Conservation (phyloP, 2,329 filamentous ascomycete genomes). For the Colletotrichum chrysophilum region DNA sequence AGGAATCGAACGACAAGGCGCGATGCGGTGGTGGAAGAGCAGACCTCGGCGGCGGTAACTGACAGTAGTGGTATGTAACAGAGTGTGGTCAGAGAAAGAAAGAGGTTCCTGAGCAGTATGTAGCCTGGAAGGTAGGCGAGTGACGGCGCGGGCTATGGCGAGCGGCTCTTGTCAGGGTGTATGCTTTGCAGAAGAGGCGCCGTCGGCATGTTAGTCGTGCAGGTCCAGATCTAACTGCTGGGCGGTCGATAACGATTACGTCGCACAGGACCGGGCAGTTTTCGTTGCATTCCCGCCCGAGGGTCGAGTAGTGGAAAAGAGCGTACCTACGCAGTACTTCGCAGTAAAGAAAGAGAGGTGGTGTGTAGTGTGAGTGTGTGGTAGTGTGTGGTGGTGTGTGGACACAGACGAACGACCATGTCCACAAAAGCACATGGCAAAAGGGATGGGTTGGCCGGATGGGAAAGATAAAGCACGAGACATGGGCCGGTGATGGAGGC, state of each 20-base stretch:
- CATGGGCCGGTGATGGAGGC: slow-evolving; percentile 14
- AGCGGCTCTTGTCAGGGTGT: background rate
- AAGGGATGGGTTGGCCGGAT: slow-evolving; percentile 4
- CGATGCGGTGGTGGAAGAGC: background rate
- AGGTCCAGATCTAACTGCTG: background rate
- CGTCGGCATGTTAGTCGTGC: background rate
- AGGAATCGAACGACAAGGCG: background rate
- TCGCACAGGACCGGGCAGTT: background rate
- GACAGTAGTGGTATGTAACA: background rate
- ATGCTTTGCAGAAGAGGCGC: background rate
- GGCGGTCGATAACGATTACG: background rate
- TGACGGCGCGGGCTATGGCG: background rate
- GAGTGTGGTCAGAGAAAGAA: slow-evolving; percentile 1
- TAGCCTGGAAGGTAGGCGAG: background rate
- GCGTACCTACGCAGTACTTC: no score
- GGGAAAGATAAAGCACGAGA: slow-evolving; percentile 22
- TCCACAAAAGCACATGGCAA: slow-evolving; percentile 16
- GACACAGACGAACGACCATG: background rate
- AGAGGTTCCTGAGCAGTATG: background rate
- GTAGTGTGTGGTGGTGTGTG: background rate
- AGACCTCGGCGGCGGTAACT: background rate
- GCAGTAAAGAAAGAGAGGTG: background rate
- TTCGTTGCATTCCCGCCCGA: background rate
- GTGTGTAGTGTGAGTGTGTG: no score
- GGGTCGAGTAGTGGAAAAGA: background rate